Evolutionary conservation across 441 rosid species (phyloP).

Genomic region (Cnidoscolus chayamansa): DNA sequence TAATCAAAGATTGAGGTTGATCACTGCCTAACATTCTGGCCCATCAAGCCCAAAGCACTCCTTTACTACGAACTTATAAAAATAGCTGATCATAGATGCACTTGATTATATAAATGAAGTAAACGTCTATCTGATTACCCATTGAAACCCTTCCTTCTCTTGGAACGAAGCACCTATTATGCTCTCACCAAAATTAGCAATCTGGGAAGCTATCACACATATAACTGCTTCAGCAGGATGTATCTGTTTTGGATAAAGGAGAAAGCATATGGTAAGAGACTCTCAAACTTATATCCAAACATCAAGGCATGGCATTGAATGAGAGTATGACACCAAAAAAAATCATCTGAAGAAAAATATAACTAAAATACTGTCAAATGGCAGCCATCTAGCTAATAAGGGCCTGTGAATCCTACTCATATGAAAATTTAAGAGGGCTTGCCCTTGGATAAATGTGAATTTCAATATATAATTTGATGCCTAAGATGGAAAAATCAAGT

Average conservation of each 20-base stretch:
- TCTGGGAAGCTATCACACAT: constrained; percentile 87
- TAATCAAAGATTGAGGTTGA: constrained; percentile 4
- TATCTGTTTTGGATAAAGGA: constrained; percentile 44
- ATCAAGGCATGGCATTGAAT: background rate
- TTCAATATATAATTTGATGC: no score
- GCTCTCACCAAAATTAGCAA: constrained; percentile 91
- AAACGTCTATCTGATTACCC: constrained; percentile 41
- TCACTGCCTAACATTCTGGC: background rate
- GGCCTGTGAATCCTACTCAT: no score
- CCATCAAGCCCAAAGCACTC: background rate
- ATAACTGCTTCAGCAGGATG: constrained; percentile 57
- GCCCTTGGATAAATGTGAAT: background rate
- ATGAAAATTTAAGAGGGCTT: background rate
- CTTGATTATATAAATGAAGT: background rate
- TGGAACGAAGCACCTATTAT: constrained; percentile 78
- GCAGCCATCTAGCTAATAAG: background rate
- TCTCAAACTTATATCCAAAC: background rate
- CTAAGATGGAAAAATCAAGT: background rate
- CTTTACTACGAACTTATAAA: background rate
- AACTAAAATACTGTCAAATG: background rate
- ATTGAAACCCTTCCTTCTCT: constrained; percentile 76
- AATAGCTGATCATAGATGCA: background rate
- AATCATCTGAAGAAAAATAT: background rate
- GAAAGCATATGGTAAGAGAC: constrained; percentile 4
- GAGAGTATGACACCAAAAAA: background rate